These are phyloP conservation scores for Diaporthe helianthi DNA, from an alignment of 2,329 filamentous ascomycete genomes.

Conservation along the genomic window DNA sequence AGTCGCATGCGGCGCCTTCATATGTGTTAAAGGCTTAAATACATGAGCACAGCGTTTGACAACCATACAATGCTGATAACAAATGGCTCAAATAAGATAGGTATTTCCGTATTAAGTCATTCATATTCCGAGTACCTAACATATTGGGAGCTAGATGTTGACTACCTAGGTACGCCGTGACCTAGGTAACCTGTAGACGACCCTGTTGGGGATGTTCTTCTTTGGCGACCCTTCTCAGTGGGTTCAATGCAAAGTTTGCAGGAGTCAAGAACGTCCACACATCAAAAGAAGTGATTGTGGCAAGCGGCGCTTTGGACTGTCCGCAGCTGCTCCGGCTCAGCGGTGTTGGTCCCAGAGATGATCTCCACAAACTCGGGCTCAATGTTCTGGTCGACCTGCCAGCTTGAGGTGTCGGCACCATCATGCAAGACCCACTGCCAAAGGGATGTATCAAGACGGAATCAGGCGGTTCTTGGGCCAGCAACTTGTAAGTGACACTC, in stretches of 20 bases:
- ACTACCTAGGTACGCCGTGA: too few species aligned
- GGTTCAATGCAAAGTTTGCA: slow-evolving; percentile 41
- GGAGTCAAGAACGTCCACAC: slow-evolving; percentile 41
- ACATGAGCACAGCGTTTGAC: too few species aligned
- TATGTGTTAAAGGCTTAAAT: too few species aligned
- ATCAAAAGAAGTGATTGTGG: slow-evolving; percentile 55
- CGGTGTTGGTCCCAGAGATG: slow-evolving; percentile 53
- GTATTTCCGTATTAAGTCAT: too few species aligned
- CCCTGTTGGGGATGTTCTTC: neutral
- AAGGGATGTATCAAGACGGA: slow-evolving; percentile 47
- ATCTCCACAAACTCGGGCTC: slow-evolving; percentile 37
- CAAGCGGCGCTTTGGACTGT: slow-evolving; percentile 57
- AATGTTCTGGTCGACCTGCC: slow-evolving; percentile 6
- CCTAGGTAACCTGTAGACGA: too few species aligned
- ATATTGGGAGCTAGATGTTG: neutral
- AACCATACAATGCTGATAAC: too few species aligned
- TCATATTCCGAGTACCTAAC: neutral
- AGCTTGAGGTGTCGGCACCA: slow-evolving; percentile 16
- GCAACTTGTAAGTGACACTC: neutral
- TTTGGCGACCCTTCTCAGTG: slow-evolving; percentile 40
- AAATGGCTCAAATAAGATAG: too few species aligned
- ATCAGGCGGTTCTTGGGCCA: slow-evolving; percentile 24
- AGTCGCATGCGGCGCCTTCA: too few species aligned
- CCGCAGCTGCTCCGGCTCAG: slow-evolving; percentile 60
- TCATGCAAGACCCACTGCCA: slow-evolving; percentile 51